Evolutionary conservation across 306 rosid species (phyloP), one percentile per base, ranked within the genome.

Genomic region (Arachis stenosperma): DNA sequence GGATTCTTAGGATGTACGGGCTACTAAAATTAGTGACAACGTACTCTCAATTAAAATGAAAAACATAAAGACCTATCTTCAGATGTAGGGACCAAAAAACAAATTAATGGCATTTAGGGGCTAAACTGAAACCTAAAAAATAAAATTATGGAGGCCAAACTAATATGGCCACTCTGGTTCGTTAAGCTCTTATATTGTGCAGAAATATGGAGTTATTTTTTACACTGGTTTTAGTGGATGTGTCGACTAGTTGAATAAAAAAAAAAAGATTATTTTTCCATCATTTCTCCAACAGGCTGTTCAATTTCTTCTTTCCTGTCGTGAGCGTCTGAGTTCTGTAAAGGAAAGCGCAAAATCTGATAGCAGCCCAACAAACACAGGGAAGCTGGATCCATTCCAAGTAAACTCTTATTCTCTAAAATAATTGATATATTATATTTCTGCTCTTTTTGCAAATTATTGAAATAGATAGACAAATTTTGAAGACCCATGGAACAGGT

Each of bases 321-420:
- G 88, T 9, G 89, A 86, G 65, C 83, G 53, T 52, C 50, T 87
- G 68, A 75, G 53, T 27, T 84, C 81, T 22, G 79, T 79, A 70
- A 79, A 65, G 41, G 52, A 72, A 2, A 76, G 69, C 53, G 55
- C 71, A 61, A 79, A 69, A 66, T 75, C 80, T 57, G 86, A 81
- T 70, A 76, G 87, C 64, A 71, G 85, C 63, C 84, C 79, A 78
- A 65, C 77, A 27, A 75, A 81, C 52, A 65, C 72, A 14, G 84
- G 81, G 81, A 81, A 82, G 72, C 80, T 86, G 81, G 96, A 93
- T 69, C 96, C 96, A 46, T 27, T 93, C 78, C 98, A 93, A 79
- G 98, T 90, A 79, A 82, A 86, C 66, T 71, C 22, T 17, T 44
- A 48, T 39, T 65, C 42, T 40, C 48, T 67, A 68, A 65, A 73